Conservation (phyloP, 2,329 filamentous ascomycete species). For the Aspergillus sp. region DNA sequence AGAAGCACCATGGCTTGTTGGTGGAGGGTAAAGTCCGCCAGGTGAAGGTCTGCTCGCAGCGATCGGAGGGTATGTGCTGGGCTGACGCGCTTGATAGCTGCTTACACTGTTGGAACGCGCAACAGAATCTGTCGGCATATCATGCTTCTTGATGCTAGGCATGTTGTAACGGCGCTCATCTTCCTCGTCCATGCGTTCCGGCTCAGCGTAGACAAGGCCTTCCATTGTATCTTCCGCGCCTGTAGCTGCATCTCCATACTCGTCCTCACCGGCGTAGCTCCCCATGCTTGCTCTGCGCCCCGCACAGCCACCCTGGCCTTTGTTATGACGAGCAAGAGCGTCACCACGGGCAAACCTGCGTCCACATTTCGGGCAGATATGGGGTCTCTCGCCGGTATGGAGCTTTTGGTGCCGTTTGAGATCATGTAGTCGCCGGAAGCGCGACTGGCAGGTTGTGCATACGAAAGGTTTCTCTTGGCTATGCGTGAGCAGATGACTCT, state of each 20-base stretch:
- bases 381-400: conserved; percentile 92
- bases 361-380: conserved; percentile 92
- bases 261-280: conserved; percentile 76
- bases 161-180: conserved; percentile 53
- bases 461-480: conserved; percentile 98
- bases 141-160: conserved; percentile 73
- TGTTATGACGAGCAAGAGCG: conserved; percentile 89
- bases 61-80: conserved; percentile 75
- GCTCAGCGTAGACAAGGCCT: conserved; percentile 59
- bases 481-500: conserved; percentile 94
- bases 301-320: conserved; percentile 92
- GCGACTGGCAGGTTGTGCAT: conserved; percentile 87
- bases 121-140: conserved; percentile 55
- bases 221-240: conserved; percentile 61
- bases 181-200: conserved; percentile 51
- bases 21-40: conserved; percentile 63
- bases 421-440: conserved; percentile 90
- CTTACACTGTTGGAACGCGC: conserved; percentile 40
- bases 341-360: conserved; percentile 93
- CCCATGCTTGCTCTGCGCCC: conserved; percentile 84
- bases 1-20: conserved; percentile 56
- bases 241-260: conserved; percentile 52
- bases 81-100: conserved; percentile 63
- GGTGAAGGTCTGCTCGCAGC: conserved; percentile 52
- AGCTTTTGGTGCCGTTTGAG: conserved; percentile 95